Percentiles rank a stretch among this genome's conserved stretches.
Evolutionary conservation across 345 rosid genomes (phyloP).

Genomic region (Camelina neglecta): DNA sequence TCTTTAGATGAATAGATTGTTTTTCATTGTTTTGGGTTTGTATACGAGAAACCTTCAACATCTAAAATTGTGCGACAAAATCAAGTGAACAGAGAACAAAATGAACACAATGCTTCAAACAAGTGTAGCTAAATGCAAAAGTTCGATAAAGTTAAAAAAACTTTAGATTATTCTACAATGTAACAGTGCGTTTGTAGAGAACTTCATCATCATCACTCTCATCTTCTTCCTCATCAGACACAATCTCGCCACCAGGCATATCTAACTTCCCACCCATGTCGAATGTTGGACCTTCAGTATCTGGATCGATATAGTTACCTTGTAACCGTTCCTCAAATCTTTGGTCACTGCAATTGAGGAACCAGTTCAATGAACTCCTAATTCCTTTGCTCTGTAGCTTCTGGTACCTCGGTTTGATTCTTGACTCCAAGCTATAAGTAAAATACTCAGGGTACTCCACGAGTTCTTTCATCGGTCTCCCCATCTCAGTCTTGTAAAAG

Average conservation of each 20-base stretch:
- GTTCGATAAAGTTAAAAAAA: neutral
- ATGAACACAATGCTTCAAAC: slow-evolving; percentile 20
- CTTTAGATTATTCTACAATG: slow-evolving; percentile 45
- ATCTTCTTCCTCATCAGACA: slow-evolving; percentile 79
- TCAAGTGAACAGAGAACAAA: slow-evolving; percentile 12
- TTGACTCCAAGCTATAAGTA: slow-evolving; percentile 91
- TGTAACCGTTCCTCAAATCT: slow-evolving; percentile 86
- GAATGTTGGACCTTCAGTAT: slow-evolving; percentile 66
- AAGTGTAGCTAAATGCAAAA: slow-evolving; percentile 15
- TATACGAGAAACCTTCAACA: neutral
- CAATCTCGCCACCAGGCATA: slow-evolving; percentile 67
- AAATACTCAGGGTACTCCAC: slow-evolving; percentile 88
- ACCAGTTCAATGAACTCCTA: slow-evolving; percentile 80
- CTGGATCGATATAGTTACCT: slow-evolving; percentile 76
- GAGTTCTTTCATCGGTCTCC: slow-evolving; percentile 79
- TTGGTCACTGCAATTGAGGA: slow-evolving; percentile 90
- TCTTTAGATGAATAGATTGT: neutral
- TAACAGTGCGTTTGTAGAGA: slow-evolving; percentile 60
- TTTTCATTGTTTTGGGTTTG: neutral
- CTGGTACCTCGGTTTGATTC: slow-evolving; percentile 90
- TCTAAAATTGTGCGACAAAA: neutral
- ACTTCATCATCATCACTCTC: slow-evolving; percentile 74
- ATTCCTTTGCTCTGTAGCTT: slow-evolving; percentile 73
- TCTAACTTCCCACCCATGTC: slow-evolving; percentile 81
- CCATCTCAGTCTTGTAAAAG: slow-evolving; percentile 85